phyloP scores from a whole-genome alignment of 345 rosid genomes.

The Euphorbia pulcherrima region DNA sequence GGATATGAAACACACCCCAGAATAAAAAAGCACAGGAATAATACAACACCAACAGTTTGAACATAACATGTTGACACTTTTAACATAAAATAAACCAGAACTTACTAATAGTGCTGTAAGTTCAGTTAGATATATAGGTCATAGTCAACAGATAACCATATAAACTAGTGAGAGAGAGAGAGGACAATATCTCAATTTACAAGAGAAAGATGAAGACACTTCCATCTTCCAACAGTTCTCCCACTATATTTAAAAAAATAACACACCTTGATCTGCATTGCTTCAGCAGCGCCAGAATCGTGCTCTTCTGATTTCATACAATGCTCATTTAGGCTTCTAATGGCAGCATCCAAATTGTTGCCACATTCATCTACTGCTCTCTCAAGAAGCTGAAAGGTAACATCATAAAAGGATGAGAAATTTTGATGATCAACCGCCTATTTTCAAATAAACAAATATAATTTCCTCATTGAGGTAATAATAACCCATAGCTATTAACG shows the following conservation, averaged over 20 bases:
- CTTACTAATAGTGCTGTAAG: not conserved
- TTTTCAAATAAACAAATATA: not conserved
- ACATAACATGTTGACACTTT: not conserved
- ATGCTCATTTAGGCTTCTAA: not conserved
- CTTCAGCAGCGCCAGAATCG: not conserved
- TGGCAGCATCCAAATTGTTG: not conserved
- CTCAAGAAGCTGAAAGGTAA: not conserved
- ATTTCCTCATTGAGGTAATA: too few species aligned
- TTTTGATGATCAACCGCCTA: not conserved
- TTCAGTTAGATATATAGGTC: too few species aligned
- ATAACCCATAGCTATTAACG: too few species aligned
- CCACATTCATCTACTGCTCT: not conserved
- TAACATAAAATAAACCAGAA: not conserved
- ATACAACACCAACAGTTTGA: not conserved
- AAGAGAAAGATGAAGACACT: not conserved
- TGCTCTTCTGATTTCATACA: not conserved
- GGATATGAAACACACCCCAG: not conserved
- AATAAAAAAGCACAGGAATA: not conserved
- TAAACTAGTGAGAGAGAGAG: not conserved
- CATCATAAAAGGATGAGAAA: not conserved
- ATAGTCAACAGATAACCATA: not conserved
- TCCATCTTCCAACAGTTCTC: not conserved
- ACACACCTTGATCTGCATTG: not conserved
- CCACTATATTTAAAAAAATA: not conserved
- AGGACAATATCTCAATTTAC: not conserved